Evolutionary conservation across 352 stramenopile species (phyloP).

Genomic region (Thalassiosira mediterranea): DNA sequence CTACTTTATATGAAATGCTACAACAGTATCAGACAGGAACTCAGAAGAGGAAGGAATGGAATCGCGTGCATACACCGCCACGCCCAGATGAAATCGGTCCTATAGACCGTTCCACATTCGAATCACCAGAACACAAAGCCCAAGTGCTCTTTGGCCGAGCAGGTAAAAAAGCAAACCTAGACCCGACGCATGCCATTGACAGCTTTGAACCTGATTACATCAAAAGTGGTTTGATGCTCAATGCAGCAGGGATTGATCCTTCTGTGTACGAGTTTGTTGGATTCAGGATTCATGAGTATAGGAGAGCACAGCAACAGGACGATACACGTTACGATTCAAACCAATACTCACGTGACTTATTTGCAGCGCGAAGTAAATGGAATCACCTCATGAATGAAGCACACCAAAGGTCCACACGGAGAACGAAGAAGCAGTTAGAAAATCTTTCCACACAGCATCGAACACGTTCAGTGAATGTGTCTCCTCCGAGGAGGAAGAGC

Average conservation of each 20-base stretch:
- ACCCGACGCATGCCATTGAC: conserved; percentile 9
- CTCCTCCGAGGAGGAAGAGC: neutral
- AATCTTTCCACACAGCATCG: conserved; percentile 1
- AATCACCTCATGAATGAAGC: conserved; percentile 8
- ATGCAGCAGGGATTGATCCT: conserved; percentile 16
- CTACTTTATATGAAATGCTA: conserved; percentile 36
- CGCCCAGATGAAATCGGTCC: conserved; percentile 12
- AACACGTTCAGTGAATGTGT: neutral
- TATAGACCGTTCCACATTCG: conserved; percentile 6
- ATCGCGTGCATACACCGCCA: neutral
- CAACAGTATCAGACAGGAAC: conserved; percentile 25
- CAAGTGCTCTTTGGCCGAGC: conserved; percentile 14
- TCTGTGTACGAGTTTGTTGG: conserved; percentile 19
- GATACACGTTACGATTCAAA: conserved; percentile 8
- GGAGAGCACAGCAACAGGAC: neutral
- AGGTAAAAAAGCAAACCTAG: neutral
- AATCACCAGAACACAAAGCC: conserved; percentile 21
- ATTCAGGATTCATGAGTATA: conserved; percentile 21
- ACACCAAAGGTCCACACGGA: neutral
- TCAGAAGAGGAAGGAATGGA: conserved; percentile 25
- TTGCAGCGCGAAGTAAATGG: neutral
- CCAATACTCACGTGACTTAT: neutral
- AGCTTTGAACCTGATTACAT: conserved; percentile 23
- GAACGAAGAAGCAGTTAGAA: neutral
- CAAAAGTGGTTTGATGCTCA: conserved; percentile 9